Percentiles rank a stretch among this genome's conserved stretches.
Evolutionary conservation across 371 early-diverging fungal genomes (phyloP).

Genomic region (Mucor saturninus): DNA sequence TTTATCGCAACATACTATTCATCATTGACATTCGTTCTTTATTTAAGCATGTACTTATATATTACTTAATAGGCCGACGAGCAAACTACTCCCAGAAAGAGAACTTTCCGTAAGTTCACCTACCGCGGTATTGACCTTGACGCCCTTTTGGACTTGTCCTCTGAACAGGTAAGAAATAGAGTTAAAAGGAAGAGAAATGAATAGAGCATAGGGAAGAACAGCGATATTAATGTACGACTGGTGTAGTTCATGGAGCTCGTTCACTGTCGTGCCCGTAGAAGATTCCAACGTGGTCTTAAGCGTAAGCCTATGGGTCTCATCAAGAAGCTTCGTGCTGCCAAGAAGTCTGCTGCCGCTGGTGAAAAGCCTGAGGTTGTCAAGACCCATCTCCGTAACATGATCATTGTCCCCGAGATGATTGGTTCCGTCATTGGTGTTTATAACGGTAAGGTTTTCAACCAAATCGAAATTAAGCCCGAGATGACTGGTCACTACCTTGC

Average conservation of each 20-base stretch:
- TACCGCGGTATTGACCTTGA: constrained; percentile 96
- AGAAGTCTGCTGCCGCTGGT: constrained; percentile 80
- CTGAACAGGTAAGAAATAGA: constrained; percentile 69
- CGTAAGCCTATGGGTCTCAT: constrained; percentile 96
- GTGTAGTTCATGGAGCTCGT: constrained; percentile 90
- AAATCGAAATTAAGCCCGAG: constrained; percentile 99
- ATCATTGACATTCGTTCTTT: neutral
- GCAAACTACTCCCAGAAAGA: constrained; percentile 72
- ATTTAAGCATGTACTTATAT: neutral
- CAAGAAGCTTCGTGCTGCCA: constrained; percentile 95
- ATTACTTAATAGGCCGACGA: constrained; percentile 52
- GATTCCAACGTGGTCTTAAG: constrained; percentile 97
- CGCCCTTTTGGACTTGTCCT: constrained; percentile 85
- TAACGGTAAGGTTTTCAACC: constrained; percentile 99
- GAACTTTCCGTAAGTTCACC: constrained; percentile 97
- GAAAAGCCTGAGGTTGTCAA: constrained; percentile 85
- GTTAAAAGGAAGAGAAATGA: too few species aligned
- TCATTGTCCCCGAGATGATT: constrained; percentile 99
- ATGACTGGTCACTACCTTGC: constrained; percentile 99
- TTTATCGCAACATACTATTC: neutral
- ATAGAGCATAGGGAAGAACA: neutral
- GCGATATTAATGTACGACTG: neutral
- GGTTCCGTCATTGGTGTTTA: constrained; percentile 98
- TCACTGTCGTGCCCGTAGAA: constrained; percentile 94
- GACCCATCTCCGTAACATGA: constrained; percentile 99